These are phyloP conservation scores for Ogataea nitratoaversa DNA, from an alignment of 805 yeast genomes.

Conservation along the genomic window DNA sequence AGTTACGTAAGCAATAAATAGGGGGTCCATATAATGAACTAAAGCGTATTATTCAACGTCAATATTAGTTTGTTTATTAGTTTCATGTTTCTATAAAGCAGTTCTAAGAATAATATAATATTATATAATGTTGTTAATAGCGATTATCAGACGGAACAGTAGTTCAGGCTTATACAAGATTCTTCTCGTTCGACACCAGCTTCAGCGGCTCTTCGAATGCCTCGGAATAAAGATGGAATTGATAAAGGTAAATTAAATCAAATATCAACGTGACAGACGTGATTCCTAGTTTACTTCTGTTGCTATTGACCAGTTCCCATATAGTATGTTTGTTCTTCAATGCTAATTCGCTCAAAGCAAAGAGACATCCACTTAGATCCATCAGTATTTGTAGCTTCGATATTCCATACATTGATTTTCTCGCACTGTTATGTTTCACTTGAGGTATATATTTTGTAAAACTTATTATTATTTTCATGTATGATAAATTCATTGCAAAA, in stretches of 20 bases:
- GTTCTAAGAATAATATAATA: no score
- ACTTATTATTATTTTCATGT: conserved; percentile 41
- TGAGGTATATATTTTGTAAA: conserved; percentile 50
- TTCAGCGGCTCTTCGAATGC: neutral
- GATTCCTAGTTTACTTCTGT: conserved; percentile 42
- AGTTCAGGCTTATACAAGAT: no score
- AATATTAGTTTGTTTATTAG: no score
- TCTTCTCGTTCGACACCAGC: no score
- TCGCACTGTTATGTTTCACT: conserved; percentile 35
- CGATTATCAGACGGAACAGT: no score
- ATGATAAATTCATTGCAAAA: conserved; percentile 38
- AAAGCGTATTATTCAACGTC: no score
- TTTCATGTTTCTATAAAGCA: no score
- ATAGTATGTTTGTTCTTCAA: conserved; percentile 32
- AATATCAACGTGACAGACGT: conserved; percentile 33
- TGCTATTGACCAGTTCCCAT: conserved; percentile 29
- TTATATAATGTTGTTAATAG: no score
- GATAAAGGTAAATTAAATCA: conserved; percentile 25
- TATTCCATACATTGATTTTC: conserved; percentile 44
- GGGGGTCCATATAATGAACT: no score
- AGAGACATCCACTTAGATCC: conserved; percentile 40
- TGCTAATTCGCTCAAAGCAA: conserved; percentile 36
- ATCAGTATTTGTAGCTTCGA: conserved; percentile 36
- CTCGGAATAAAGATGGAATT: conserved; percentile 20
- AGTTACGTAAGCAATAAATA: neutral